Evolutionary conservation across 352 stramenopile species (phyloP), one percentile per base, ranked within the genome.

Genomic region (Phytophthora pisi): DNA sequence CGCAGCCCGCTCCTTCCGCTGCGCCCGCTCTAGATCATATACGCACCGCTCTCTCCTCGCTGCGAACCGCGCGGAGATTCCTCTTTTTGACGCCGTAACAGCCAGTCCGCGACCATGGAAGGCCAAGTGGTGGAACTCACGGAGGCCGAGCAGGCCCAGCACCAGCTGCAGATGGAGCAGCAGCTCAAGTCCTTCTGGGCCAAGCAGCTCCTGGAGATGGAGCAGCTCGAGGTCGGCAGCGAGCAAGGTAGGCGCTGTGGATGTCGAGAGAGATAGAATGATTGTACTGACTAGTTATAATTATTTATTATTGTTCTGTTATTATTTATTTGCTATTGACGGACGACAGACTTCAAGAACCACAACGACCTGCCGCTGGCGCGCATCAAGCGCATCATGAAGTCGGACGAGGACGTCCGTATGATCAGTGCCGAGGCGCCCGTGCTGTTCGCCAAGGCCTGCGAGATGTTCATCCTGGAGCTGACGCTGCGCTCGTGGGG

Each of bases 321-420:
- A 23, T 42, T 42, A 42, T 42, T 16, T 42, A 26, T 26, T 20
- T 20, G 20, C 20, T 51, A 61, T 49, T 24, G 34, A n/a, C 34
- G 11, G 8, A 31, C 10, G 36, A 16, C 57, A 95, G 88, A 99
- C 67, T 99, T 99, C 65, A 99, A 99, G 85, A 99, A 98, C 72
- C 97, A 99, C 88, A 99, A 99, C 76, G 97, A 99, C 77, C 84
- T 99, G 50, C 98, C 98, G 15, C 77, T 99, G 49, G 97, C 97
- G 18, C 87, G 98, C 42, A 99, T 99, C 86, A 99, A 99, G 82
- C 86, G 97, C 28, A 99, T 99, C 70, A 99, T 99, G 98, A 99
- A 99, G 84, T 98, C 91, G 42, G 98, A 99, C 72, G 97, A 99
- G 72, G 89, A 96, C 68, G 89, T 99, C 11, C 81, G 97, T 36